Base-by-base conservation (phyloP, 192 early-diverging fungal species). In the Cetraspora pellucida region DNA sequence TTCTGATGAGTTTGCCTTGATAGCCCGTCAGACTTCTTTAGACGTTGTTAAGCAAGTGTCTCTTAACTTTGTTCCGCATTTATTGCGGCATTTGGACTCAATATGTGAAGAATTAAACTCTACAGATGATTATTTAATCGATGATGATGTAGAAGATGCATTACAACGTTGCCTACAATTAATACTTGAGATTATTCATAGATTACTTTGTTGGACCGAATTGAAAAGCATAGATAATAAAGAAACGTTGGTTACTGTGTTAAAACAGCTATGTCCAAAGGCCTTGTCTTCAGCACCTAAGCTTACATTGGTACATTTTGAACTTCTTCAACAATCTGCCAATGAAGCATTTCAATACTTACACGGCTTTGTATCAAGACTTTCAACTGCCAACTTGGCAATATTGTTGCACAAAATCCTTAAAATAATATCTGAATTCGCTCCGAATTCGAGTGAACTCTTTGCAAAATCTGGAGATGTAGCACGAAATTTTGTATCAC, bases 331-430 rank as follows among this genome's bases (percentile, higher is more conserved):
- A 11, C 19, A 64, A 10, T 61, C 79, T 52, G 77, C 79, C 10
- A 66, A 60, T 2, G 57, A 80, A 17, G 84, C 84, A 16, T 87
- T 84, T 55, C 50, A 59, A 3, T 83, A 80, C 47, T 31, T 89
- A 21, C 68, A 74, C 0, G 49, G 46, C 1, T 87, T 85, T 75
- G 70, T 73, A 2, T 73, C 77, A 11, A 78, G 76, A 65, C 78
- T 85, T 65, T 82, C 84, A n/a, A 81, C 78, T 61, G 81, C 79
- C 44, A 79, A 83, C 60, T 79, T 78, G 0, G 84, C 88, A 0
- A 82, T 81, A 8, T 61, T 72, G 21, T 50, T 86, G 5, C 77
- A 81, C 23, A 84, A 86, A 25, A 68, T 84, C 7, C 47, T 87
- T 5, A 70, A 79, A 10, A 81, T 79, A n/a, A 66, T 85, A n/a